phyloP scores from a whole-genome alignment of 2,329 filamentous ascomycete genomes.

The Xylariomycetidae sp. region DNA sequence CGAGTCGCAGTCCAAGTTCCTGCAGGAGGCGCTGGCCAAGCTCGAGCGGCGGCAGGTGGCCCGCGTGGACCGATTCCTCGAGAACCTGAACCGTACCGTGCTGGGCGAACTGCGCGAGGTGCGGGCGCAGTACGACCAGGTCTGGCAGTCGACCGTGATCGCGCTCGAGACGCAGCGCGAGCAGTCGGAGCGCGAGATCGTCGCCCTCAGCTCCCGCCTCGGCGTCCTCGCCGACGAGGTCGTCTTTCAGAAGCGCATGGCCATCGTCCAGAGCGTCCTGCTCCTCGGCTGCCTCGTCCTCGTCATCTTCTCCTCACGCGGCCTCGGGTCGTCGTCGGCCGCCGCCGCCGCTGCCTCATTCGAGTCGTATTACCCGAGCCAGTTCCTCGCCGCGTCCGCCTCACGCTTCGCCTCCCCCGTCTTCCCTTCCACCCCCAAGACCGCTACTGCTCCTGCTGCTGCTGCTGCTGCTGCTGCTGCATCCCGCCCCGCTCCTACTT shows the following conservation, averaged over 20 bases:
- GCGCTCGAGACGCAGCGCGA: slow-evolving; percentile 86
- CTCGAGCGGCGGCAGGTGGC: slow-evolving; percentile 82
- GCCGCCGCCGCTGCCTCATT: slow-evolving; percentile 22
- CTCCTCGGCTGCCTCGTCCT: slow-evolving; percentile 82
- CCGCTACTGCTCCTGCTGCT: not conserved
- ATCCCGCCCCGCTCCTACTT: too few species aligned
- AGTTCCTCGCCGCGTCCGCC: slow-evolving; percentile 17
- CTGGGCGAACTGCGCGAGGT: slow-evolving; percentile 74
- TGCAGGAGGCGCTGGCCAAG: slow-evolving; percentile 80
- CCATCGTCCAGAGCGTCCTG: slow-evolving; percentile 83
- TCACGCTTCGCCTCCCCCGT: slow-evolving; percentile 20
- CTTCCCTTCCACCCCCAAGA: slow-evolving; percentile 22
- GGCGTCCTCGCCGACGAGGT: slow-evolving; percentile 93
- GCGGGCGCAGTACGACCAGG: slow-evolving; percentile 84
- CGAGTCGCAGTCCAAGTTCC: slow-evolving; percentile 86
- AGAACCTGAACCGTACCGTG: slow-evolving; percentile 82
- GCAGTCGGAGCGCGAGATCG: slow-evolving; percentile 75
- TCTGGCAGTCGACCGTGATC: slow-evolving; percentile 93
- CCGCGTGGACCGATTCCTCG: slow-evolving; percentile 79
- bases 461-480: too few species aligned
- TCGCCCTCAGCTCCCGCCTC: slow-evolving; percentile 74
- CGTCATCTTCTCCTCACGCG: slow-evolving; percentile 72
- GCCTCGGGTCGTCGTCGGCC: slow-evolving; percentile 25
- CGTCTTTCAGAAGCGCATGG: slow-evolving; percentile 82
- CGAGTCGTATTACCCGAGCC: slow-evolving; percentile 26